Evolutionary conservation across 495 filamentous ascomycete species (phyloP).

Genomic region (Staphylotrichum longicolle): DNA sequence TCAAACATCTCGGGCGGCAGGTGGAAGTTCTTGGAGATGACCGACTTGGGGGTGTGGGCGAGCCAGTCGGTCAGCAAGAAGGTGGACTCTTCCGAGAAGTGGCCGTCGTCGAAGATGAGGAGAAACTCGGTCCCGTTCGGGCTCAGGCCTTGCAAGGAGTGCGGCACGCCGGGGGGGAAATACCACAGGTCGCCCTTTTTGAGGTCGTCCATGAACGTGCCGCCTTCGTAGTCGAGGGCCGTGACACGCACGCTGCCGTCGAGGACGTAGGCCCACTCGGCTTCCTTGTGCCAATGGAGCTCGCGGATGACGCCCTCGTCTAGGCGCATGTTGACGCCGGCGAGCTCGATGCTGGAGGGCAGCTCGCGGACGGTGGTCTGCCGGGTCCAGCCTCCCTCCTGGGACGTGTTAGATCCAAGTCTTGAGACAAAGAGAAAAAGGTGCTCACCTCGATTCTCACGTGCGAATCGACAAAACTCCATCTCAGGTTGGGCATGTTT

Average conservation of each 20-base stretch:
- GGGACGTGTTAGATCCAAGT: not conserved
- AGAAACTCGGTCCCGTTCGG: conserved; percentile 69
- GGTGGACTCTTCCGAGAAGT: conserved; percentile 68
- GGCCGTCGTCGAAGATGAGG: conserved; percentile 66
- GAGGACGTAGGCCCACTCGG: conserved; percentile 68
- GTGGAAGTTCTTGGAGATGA: conserved; percentile 65
- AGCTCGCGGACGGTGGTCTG: conserved; percentile 64
- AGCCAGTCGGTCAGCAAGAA: conserved; percentile 68
- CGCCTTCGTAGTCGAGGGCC: conserved; percentile 65
- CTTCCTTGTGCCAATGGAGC: conserved; percentile 71
- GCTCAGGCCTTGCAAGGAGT: conserved; percentile 65
- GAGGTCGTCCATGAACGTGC: conserved; percentile 67
- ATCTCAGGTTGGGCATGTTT: conserved; percentile 60
- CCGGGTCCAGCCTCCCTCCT: conserved; percentile 68
- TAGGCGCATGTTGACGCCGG: conserved; percentile 67
- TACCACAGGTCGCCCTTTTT: conserved; percentile 71
- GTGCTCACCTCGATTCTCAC: conserved; percentile 58
- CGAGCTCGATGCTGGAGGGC: conserved; percentile 57
- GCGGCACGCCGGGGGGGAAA: conserved; percentile 68
- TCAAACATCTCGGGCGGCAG: conserved; percentile 57
- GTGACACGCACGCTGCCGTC: conserved; percentile 60
- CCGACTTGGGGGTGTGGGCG: conserved; percentile 61
- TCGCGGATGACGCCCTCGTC: conserved; percentile 67
- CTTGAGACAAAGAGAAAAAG: not conserved
- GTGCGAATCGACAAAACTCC: conserved; percentile 68